Conservation (phyloP, 208 protist species). For the Trypanosomatidae sp. region DNA sequence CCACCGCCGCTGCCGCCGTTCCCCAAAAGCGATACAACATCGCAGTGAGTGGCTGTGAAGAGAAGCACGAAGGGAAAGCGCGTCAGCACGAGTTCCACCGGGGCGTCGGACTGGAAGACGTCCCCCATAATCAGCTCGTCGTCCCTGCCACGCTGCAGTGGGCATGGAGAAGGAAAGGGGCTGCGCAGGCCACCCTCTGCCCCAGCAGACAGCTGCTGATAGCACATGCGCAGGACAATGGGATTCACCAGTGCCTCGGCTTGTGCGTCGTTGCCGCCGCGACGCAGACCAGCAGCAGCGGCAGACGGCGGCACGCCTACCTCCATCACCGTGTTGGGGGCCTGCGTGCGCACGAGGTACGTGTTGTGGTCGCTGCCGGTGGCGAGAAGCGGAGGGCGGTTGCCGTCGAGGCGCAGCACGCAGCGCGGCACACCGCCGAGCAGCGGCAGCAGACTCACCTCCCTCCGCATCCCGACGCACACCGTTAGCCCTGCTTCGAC, state of each 20-base stretch:
- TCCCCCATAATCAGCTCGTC: conserved; percentile 30
- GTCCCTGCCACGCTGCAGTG: conserved; percentile 1
- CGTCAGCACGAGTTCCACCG: conserved; percentile 30
- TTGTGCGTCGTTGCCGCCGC: conserved; percentile 12
- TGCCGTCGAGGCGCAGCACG: conserved; percentile 48
- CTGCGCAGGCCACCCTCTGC: too few species aligned
- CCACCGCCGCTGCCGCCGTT: conserved; percentile 17
- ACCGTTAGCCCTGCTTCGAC: conserved; percentile 37
- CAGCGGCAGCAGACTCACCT: conserved; percentile 63
- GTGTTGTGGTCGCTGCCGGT: conserved; percentile 33
- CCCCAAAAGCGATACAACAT: conserved; percentile 60
- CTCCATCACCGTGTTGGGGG: conserved; percentile 30
- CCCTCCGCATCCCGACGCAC: conserved; percentile 66
- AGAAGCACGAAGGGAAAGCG: conserved; percentile 70
- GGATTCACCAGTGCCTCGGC: not conserved
- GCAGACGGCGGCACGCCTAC: conserved; percentile 27
- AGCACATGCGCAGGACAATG: conserved; percentile 17
- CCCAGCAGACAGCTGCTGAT: too few species aligned
- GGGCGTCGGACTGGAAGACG: conserved; percentile 25
- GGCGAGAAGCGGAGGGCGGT: conserved; percentile 26
- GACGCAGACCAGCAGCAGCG: too few species aligned
- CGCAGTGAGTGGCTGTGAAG: conserved; percentile 65
- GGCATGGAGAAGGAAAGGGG: not conserved
- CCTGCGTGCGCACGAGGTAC: conserved; percentile 27
- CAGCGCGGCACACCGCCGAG: conserved; percentile 46